Evolutionary conservation across 2,329 filamentous ascomycete genomes (phyloP).

Genomic region (Lojkania enalia): DNA sequence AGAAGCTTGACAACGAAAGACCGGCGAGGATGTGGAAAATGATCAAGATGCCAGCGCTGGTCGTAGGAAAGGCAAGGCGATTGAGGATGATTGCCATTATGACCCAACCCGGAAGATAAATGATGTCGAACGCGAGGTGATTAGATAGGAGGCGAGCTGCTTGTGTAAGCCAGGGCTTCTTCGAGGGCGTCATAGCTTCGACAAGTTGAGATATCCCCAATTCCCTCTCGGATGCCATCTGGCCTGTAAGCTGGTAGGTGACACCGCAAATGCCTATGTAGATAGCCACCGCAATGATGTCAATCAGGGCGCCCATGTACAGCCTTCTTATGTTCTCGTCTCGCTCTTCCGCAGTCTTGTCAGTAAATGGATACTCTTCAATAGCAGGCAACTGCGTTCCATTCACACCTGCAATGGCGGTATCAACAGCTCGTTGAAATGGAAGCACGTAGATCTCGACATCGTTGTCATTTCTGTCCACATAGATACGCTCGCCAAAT

Average conservation of each 20-base stretch:
- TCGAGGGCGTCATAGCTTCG: constrained; percentile 87
- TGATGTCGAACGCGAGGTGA: constrained; percentile 75
- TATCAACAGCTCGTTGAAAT: constrained; percentile 76
- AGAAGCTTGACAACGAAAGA: constrained; percentile 75
- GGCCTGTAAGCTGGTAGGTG: constrained; percentile 83
- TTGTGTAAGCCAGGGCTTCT: constrained; percentile 74
- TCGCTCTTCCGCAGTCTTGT: constrained; percentile 68
- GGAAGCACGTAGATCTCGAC: constrained; percentile 77
- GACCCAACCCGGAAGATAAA: constrained; percentile 84
- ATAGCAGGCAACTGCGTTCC: constrained; percentile 46
- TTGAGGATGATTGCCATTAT: constrained; percentile 73
- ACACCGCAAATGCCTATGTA: constrained; percentile 79
- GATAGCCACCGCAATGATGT: constrained; percentile 77
- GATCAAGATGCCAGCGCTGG: constrained; percentile 50
- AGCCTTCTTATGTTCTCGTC: constrained; percentile 65
- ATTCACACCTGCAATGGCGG: constrained; percentile 65
- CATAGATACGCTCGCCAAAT: constrained; percentile 67
- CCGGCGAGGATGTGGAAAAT: constrained; percentile 75
- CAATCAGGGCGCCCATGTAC: constrained; percentile 75
- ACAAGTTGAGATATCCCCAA: constrained; percentile 84
- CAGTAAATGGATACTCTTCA: constrained; percentile 77
- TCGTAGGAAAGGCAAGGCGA: constrained; percentile 54
- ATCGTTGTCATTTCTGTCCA: constrained; percentile 69
- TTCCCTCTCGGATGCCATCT: constrained; percentile 84
- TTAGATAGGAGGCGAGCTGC: constrained; percentile 76